These are phyloP conservation scores for Neocatenulostroma microsporum DNA, from an alignment of 2,329 filamentous ascomycete genomes.

Conservation along the genomic window DNA sequence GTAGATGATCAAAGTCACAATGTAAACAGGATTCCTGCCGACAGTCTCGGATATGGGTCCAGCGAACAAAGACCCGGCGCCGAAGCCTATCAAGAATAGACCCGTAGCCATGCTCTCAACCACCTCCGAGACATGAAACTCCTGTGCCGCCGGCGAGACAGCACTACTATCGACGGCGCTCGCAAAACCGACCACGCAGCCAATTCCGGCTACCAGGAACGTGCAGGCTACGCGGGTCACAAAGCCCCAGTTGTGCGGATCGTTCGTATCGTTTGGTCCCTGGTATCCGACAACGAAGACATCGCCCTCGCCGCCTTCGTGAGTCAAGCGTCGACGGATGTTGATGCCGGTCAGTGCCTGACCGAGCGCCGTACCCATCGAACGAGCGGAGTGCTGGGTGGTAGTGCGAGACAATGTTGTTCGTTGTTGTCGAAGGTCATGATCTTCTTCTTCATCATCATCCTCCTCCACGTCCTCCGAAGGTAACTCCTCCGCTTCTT, in stretches of 20 bases:
- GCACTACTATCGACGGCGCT: slow-evolving; percentile 48
- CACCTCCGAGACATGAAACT: slow-evolving; percentile 44
- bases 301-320: slow-evolving; percentile 30
- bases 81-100: slow-evolving; percentile 35
- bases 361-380: slow-evolving; percentile 24
- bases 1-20: slow-evolving; percentile 39
- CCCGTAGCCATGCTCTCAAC: slow-evolving; percentile 45
- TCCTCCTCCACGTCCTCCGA: slow-evolving; percentile 15
- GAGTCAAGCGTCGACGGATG: slow-evolving; percentile 28
- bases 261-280: slow-evolving; percentile 28
- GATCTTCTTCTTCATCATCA: slow-evolving; percentile 20
- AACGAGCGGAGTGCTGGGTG: slow-evolving; percentile 25
- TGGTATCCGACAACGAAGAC: slow-evolving; percentile 35
- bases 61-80: slow-evolving; percentile 41
- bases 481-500: slow-evolving; percentile 5
- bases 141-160: slow-evolving; percentile 37
- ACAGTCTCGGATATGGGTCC: slow-evolving; percentile 44
- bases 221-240: slow-evolving; percentile 27
- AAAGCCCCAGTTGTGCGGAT: slow-evolving; percentile 33
- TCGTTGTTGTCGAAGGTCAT: slow-evolving; percentile 12
- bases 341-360: slow-evolving; percentile 31
- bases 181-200: slow-evolving; percentile 44
- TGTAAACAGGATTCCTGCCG: slow-evolving; percentile 41
- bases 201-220: slow-evolving; percentile 36
- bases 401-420: slow-evolving; percentile 22